phyloP scores from a whole-genome alignment of 805 yeast genomes.

The Teunomyces barrocoloradensis region DNA sequence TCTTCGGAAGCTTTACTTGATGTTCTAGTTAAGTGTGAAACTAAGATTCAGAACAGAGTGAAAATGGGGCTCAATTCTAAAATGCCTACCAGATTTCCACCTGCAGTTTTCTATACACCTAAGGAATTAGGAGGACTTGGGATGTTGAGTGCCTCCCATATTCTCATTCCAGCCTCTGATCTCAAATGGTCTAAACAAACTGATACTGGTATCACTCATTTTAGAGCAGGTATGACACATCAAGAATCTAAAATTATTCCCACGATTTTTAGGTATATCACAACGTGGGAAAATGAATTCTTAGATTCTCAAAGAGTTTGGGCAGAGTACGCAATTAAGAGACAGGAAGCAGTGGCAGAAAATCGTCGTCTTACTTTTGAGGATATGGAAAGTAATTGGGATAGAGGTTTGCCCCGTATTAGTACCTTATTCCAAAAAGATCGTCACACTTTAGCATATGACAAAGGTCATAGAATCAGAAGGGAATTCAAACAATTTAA shows the following conservation, averaged over 20 bases:
- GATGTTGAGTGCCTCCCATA: constrained; percentile 96
- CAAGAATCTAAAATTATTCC: constrained; percentile 83
- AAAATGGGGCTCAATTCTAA: constrained; percentile 94
- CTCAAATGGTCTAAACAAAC: constrained; percentile 89
- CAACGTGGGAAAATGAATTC: constrained; percentile 97
- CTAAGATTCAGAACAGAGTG: constrained; percentile 89
- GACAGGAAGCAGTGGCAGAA: constrained; percentile 82
- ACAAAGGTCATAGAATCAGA: constrained; percentile 87
- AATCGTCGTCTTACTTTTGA: constrained; percentile 86
- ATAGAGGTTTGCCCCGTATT: constrained; percentile 93
- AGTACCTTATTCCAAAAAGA: constrained; percentile 94
- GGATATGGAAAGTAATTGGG: constrained; percentile 94
- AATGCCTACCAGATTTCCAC: constrained; percentile 98
- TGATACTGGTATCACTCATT: constrained; percentile 91
- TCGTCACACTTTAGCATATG: constrained; percentile 90
- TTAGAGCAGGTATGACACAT: constrained; percentile 88
- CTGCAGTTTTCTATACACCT: constrained; percentile 97
- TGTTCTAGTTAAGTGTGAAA: constrained; percentile 83
- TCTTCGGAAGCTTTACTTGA: constrained; percentile 78
- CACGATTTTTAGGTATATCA: constrained; percentile 85
- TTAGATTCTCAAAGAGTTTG: constrained; percentile 93
- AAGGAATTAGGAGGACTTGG: constrained; percentile 97
- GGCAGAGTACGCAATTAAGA: constrained; percentile 92
- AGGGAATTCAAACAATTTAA: constrained; percentile 74
- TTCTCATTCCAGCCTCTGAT: constrained; percentile 91